Base-by-base conservation (phyloP, 2,329 filamentous ascomycete species). In the Basipetospora chlamydospora region DNA sequence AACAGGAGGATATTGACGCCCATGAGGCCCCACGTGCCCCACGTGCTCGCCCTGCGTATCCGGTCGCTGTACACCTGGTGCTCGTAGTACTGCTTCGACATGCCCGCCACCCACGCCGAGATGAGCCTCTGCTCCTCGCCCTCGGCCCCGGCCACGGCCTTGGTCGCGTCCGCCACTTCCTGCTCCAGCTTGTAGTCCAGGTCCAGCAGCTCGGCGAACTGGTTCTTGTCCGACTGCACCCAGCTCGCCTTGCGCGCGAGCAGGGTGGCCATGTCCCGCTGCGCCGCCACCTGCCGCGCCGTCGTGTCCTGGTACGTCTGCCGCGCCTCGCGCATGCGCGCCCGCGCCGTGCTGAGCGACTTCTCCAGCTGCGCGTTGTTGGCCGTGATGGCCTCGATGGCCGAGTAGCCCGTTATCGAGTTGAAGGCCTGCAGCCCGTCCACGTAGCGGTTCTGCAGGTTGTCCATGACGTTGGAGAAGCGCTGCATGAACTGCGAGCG, bases 31-130 rank as follows among this genome's bases (percentile, higher is more conserved):
- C 92, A 96, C 0, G 90, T 98, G 25, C 92, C 88, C 90, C 90
- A 98, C 0, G 90, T 98, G 54, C 82, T 90, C 67, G 94, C 94
- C 45, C 90, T 70, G 25, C 90, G 71, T 53, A 98, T 98, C 48
- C 93, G 88, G 55, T 98, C 90, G 52, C 84, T 93, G 90, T 90
- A 98, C 39, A 98, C 92, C 62, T 98, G 90, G 63, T 98, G 90
- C 60, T 98, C 90, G 56, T 98, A 90, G 58, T 98, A 98, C 42
- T 92, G 75, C 42, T 81, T 81, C 35, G 95, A 64, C 47, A 96
- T 95, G 35, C 79, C 77, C 42, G 80, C 77, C 52, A 81, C 88
- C 37, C 98, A 63, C 48, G 77, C 72, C 36, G 77, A 73, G 38
- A 77, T 73, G 1, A 86, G 71, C 42, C 81, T 77, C 58, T 94